Base-by-base conservation (phyloP, 2,329 filamentous ascomycete genomes). In the Zymoseptoria passerinii region DNA sequence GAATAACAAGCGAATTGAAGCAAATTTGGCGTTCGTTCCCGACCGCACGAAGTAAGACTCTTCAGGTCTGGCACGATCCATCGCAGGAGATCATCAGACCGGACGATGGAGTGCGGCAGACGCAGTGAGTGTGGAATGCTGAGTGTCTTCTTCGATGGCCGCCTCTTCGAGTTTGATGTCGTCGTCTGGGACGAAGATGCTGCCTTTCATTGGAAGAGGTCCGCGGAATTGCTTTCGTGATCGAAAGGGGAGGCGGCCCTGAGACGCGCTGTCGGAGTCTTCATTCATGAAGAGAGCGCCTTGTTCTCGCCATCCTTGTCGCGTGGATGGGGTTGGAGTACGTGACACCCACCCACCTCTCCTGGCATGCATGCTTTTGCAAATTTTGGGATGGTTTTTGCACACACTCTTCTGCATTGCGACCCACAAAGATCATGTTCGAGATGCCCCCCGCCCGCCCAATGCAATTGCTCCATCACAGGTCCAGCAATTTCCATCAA, bases 81-180 rank as follows among this genome's bases (percentile, higher is more conserved):
- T 96, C 92, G 71, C 92, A 96, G 50, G 83, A 89, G 70, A 96
- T 96, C 92, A 96, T 96, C 87, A 90, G 95, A 72, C 95, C 90
- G 70, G 94, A 91, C 72, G 96, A 91, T 1, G 89, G 89, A 57
- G 87, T 88, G 56, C 88, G 87, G 71, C 92, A 96, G 65, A 96
- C 84, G 75, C 92, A 96, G 74, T 94, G 96, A n/a, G n/a, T n/a
- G n/a, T 1, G 91, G 78, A 8, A 28, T 52, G 50, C 28, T 28
- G 3, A 27, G 20, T n/a, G 18, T 52, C 50, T 20, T 19, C 18
- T 28, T 87, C 86, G 61, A 85, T 83, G 69, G 89, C 86, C 4
- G n/a, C n/a, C n/a, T 65, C 71, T 28, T 74, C 73, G 10, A 57
- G 9, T 4, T 40, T 40, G 35, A 40, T 40, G 10, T 40, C 35